phyloP scores from a whole-genome alignment of 2,329 filamentous ascomycete genomes.

The Beauveria caledonica region DNA sequence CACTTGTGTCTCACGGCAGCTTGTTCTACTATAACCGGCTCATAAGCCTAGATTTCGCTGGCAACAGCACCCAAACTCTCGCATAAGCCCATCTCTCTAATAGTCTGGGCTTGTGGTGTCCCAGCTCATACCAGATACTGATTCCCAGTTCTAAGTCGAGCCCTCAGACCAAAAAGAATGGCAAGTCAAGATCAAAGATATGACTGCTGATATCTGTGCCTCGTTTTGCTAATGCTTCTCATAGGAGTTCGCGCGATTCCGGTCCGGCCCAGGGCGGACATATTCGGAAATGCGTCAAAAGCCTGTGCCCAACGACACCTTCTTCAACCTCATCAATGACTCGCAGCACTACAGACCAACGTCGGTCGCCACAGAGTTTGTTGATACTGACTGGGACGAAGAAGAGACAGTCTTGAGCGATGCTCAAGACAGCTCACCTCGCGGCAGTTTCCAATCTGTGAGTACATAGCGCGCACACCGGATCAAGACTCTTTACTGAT shows the following conservation, averaged over 20 bases:
- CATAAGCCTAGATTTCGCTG: conserved; percentile 24
- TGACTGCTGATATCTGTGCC: neutral
- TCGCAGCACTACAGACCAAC: conserved; percentile 46
- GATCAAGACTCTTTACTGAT: conserved; percentile 11
- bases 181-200: conserved; percentile 19
- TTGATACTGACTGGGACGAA: conserved; percentile 68
- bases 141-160: conserved; percentile 3
- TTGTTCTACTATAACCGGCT: conserved; percentile 7
- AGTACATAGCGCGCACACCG: conserved; percentile 23
- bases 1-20: conserved; percentile 16
- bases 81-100: neutral
- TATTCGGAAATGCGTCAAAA: conserved; percentile 47
- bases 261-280: conserved; percentile 29
- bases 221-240: neutral
- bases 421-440: conserved; percentile 57
- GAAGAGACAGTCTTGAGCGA: conserved; percentile 49
- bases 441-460: conserved; percentile 65
- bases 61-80: conserved; percentile 26
- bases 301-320: conserved; percentile 42
- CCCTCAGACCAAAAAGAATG: conserved; percentile 21
- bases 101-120: neutral
- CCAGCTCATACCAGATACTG: neutral
- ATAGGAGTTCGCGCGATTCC: conserved; percentile 29
- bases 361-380: conserved; percentile 68
- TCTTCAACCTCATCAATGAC: conserved; percentile 51